Evolutionary conservation across 2,329 filamentous ascomycete genomes (phyloP), one percentile per base, ranked within the genome.

Genomic region (Fusarium tjaetaba): DNA sequence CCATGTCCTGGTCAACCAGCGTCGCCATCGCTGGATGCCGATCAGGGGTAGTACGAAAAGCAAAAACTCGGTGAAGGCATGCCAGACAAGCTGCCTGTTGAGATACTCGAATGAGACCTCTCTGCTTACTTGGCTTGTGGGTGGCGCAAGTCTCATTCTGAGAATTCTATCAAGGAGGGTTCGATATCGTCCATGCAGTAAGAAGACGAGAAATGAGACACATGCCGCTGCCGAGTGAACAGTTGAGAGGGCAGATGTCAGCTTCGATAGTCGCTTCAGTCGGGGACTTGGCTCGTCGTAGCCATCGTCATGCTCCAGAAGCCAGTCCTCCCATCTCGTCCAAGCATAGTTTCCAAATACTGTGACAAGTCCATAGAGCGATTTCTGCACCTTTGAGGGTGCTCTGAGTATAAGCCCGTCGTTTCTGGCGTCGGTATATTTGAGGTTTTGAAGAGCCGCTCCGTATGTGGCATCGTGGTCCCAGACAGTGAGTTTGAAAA

Each of bases 61-160:
- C n/a, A 99, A 86, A 78, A 99, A 99, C 81, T 99, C 96, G 32
- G 96, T 99, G 79, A 99, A 97, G n/a, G 96, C 96, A 83, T 99
- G 96, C 96, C 96, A 99, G 42, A 99, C 96, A 16, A 99, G 90
- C 84, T 99, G 96, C 53, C 96, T 92, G 81, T 99, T 99, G 56
- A 98, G 89, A 79, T 98, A 98, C 83, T 99, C 96, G 80, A 99
- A 98, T 2, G 94, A 97, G 32, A 99, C 95, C 82, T 98, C 95
- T 38, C 96, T 89, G 80, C 91, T 94, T 72, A 97, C 93, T 80
- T 97, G 94, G 79, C 90, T 94, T 7, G 93, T 95, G 10, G 93
- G 93, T 13, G 96, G 93, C 7, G 94, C 93, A 49, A 99, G 89
- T 62, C 96, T 92, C 82, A 99, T 92, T 66, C 93, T 89, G 61